Evolutionary conservation across 139 green algal genomes (phyloP), one percentile per base, ranked within the genome.

Genomic region (Volvox africanus): DNA sequence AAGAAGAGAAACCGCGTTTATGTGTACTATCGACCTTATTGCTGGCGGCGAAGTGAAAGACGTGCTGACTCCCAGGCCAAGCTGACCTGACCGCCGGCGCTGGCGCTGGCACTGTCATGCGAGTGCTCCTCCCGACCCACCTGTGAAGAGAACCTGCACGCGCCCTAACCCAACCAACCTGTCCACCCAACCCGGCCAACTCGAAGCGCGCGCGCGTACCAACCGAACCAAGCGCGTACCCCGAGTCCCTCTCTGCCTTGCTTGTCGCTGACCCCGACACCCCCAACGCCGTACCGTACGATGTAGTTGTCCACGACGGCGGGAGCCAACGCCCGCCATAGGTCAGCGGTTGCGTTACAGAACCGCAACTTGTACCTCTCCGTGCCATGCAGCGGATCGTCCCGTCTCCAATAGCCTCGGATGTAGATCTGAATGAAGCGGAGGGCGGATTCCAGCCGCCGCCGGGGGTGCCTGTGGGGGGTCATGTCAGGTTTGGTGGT

Each of bases 241-340:
- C 71, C 71, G 28, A 20, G 11, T 20, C 18, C 71, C 5, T 14
- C 19, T 18, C 36, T 30, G 1, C 71, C 26, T 2, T 26, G 30
- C 75, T 1, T 61, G 1, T 9, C 1, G 26, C 21, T 36, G 22
- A 69, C 44, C 21, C 44, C 1, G 28, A 50, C 1, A 0, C 22
- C 12, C 80, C 44, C 50, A 36, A 1, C 44, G 50, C 55, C 82
- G 18, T 35, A 88, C 82, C 82, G 77, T 65, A 88, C 82, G 32
- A 78, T 68, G 83, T 89, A 89, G 83, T 89, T 89, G 83, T 89
- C 83, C 14, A 37, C 26, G 11, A 89, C 28, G 35, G 83, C 67
- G 36, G 83, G 83, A 17, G 67, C 36, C 67, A 89, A 9, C 18
- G 9, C 6, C 21, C 55, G 5, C 83, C 83, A 89, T 18, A 89